A percentile compares a stretch with the other conserved stretches of the same genome.
phyloP scores from a whole-genome alignment of 768 basidiomycete genomes.

The Amanita rubescens region DNA sequence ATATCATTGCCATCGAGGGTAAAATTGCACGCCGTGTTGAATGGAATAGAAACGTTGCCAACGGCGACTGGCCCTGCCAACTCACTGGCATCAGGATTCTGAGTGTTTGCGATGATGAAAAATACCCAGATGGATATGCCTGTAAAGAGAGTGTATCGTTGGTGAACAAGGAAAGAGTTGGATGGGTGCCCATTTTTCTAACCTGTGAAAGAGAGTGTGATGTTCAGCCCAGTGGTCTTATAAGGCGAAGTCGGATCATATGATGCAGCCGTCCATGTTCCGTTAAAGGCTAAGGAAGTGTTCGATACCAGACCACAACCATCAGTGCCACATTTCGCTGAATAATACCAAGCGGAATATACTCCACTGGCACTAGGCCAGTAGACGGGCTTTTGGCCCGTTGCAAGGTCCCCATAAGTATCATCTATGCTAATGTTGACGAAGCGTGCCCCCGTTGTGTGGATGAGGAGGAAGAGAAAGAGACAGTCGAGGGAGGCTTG shows the following conservation, averaged over 20 bases:
- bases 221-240: conserved; percentile 16
- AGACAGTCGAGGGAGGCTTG: too few relatives aligned
- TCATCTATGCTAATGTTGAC: conserved; percentile 31
- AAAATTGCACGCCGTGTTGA: conserved; percentile 23
- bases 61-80: too few relatives aligned
- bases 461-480: background rate
- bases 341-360: conserved; percentile 20
- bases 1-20: conserved; percentile 22
- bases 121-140: conserved; percentile 13
- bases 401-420: conserved; percentile 23
- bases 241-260: conserved; percentile 20
- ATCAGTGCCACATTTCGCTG: too few relatives aligned
- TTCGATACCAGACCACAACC: conserved; percentile 22
- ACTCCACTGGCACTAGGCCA: too few relatives aligned
- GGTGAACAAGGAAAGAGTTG: background rate
- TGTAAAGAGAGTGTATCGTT: background rate
- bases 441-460: conserved; percentile 11
- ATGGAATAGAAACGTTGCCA: conserved; percentile 11
- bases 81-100: too few relatives aligned
- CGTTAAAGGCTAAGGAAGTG: conserved; percentile 13
- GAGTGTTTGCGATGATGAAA: conserved; percentile 7
- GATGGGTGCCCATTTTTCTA: too few relatives aligned
- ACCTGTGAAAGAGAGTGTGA: conserved; percentile 8
- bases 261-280: conserved; percentile 27
- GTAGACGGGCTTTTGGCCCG: conserved; percentile 18